Evolutionary conservation across 2,329 filamentous ascomycete genomes (phyloP).

Genomic region (Cladosporium halotolerans): DNA sequence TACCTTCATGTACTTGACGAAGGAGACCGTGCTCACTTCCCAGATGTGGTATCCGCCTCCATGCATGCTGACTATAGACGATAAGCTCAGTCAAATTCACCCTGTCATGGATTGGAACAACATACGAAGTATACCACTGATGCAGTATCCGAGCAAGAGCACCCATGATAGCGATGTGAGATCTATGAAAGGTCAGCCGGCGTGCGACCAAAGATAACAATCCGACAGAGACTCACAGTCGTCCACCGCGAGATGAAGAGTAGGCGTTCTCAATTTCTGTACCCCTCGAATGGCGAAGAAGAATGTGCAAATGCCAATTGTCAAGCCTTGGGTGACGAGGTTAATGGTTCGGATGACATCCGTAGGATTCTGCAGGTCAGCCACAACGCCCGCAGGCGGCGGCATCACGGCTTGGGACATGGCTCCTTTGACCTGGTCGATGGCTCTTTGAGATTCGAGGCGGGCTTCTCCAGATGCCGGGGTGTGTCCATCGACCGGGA

Average conservation of each 20-base stretch:
- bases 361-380: slow-evolving; percentile 1
- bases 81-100: not conserved
- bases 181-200: not conserved
- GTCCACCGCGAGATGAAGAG: not conserved
- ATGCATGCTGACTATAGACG: not conserved
- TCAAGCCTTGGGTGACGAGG: slow-evolving; percentile 2
- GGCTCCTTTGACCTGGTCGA: not conserved
- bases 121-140: not conserved
- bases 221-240: not conserved
- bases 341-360: slow-evolving; percentile 1
- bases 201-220: not conserved
- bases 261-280: not conserved
- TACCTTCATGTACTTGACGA: not conserved
- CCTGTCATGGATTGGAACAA: not conserved
- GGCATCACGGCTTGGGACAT: not conserved
- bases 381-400: not conserved
- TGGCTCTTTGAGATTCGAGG: too few relatives aligned
- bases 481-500: too few relatives aligned
- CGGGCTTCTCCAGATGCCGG: too few relatives aligned
- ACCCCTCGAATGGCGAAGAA: not conserved
- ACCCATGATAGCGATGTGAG: not conserved
- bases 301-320: not conserved
- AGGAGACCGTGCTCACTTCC: not conserved
- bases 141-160: not conserved
- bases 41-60: slow-evolving; percentile 3